These are phyloP conservation scores for Dioscorea zingiberensis DNA, from an alignment of 106 monocot species.

Conservation along the genomic window DNA sequence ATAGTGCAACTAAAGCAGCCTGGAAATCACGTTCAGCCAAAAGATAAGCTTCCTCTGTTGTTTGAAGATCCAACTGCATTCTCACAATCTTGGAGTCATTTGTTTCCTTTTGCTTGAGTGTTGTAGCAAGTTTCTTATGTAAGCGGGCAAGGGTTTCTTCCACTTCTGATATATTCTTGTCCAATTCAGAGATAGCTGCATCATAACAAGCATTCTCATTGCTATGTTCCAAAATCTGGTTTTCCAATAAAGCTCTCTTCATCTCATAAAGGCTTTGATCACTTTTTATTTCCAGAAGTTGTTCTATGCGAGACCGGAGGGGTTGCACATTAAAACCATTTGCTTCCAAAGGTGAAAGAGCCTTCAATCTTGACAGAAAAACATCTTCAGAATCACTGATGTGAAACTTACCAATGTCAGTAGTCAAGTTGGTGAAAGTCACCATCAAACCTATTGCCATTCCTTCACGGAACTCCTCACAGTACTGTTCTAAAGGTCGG, in stretches of 20 bases:
- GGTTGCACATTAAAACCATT: conserved; percentile 34
- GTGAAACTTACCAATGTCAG: conserved; percentile 15
- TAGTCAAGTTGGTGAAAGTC: conserved; percentile 38
- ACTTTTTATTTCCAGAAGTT: conserved; percentile 16
- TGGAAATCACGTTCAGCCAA: conserved; percentile 10
- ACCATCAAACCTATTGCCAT: conserved; percentile 54
- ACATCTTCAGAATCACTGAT: conserved; percentile 16
- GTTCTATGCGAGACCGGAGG: conserved; percentile 14
- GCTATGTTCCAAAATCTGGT: conserved; percentile 13
- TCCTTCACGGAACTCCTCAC: conserved; percentile 40
- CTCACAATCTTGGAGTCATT: conserved; percentile 18
- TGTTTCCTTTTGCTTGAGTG: neutral
- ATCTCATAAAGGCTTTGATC: neutral
- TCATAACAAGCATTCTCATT: conserved; percentile 5
- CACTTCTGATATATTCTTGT: conserved; percentile 19
- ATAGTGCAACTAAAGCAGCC: neutral
- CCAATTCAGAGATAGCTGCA: conserved; percentile 7
- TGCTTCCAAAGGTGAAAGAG: conserved; percentile 24
- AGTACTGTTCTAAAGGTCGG: conserved; percentile 26
- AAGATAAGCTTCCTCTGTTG: conserved; percentile 12
- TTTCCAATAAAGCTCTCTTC: neutral
- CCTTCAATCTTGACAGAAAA: conserved; percentile 30
- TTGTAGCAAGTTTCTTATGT: conserved; percentile 1
- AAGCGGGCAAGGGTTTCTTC: conserved; percentile 12
- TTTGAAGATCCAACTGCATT: conserved; percentile 9